phyloP scores from a whole-genome alignment of 371 early-diverging fungal genomes.

The Rhizopus delemar region DNA sequence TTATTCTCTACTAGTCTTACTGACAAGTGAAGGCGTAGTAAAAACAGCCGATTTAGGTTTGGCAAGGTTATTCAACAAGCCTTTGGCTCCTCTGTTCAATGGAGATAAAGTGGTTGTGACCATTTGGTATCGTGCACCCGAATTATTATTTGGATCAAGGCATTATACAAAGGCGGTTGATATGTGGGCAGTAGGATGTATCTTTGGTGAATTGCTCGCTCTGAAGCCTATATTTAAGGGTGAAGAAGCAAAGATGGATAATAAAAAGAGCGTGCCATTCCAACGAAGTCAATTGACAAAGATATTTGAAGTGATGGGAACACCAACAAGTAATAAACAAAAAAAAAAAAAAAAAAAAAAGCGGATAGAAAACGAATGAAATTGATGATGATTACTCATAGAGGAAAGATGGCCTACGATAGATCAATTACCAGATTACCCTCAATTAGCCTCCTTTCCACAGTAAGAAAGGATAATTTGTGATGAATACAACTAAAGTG shows the following conservation, averaged over 20 bases:
- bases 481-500: no score
- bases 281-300: conserved; percentile 86
- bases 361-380: conserved; percentile 21
- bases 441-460: conserved; percentile 55
- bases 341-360: conserved; percentile 16
- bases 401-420: conserved; percentile 81
- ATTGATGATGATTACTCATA: conserved; percentile 23
- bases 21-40: conserved; percentile 84
- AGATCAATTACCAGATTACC: conserved; percentile 74
- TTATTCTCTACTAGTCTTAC: conserved; percentile 54
- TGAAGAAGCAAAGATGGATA: conserved; percentile 91
- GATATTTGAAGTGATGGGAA: conserved; percentile 90
- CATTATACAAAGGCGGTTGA: conserved; percentile 93
- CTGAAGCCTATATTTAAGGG: conserved; percentile 92
- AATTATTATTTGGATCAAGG: conserved; percentile 87
- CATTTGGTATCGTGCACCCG: conserved; percentile 97
- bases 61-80: conserved; percentile 81
- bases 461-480: conserved; percentile 37
- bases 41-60: conserved; percentile 92
- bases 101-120: conserved; percentile 97
- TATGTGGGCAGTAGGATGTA: conserved; percentile 96
- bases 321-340: conserved; percentile 78
- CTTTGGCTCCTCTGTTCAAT: conserved; percentile 80
- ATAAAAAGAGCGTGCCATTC: conserved; percentile 85
- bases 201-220: conserved; percentile 90